phyloP scores from a whole-genome alignment of 352 stramenopile species.

The Saprolegnia diclina region DNA sequence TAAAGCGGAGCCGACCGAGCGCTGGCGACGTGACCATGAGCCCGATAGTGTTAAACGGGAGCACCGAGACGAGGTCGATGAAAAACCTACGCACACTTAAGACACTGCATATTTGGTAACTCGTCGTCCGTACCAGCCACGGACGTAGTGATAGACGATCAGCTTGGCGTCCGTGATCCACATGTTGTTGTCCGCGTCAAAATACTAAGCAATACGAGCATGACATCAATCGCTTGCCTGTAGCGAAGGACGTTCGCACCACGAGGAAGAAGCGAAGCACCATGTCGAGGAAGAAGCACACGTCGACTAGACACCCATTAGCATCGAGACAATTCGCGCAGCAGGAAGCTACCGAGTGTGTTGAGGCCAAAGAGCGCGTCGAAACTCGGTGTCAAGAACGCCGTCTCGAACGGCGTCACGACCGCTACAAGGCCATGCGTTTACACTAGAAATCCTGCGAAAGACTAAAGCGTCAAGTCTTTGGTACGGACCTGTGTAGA shows the following conservation, averaged over 20 bases:
- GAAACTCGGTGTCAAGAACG: not conserved
- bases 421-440: constrained; percentile 6
- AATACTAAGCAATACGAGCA: constrained; percentile 5
- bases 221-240: not conserved
- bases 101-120: not conserved
- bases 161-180: constrained; percentile 12
- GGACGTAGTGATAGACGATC: constrained; percentile 18
- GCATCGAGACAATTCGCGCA: not conserved
- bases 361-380: constrained; percentile 23
- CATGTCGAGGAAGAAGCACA: constrained; percentile 18
- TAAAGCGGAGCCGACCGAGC: constrained; percentile 18
- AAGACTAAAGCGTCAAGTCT: not conserved
- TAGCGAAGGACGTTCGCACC: not conserved
- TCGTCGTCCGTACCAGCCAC: not conserved
- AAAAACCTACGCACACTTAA: constrained; percentile 13
- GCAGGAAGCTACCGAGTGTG: not conserved
- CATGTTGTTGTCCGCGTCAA: constrained; percentile 10
- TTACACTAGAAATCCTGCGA: no score
- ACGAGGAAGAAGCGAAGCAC: constrained; percentile 22
- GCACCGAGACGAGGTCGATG: constrained; percentile 20
- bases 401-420: constrained; percentile 25
- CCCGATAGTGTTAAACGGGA: constrained; percentile 21
- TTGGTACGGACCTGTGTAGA: constrained; percentile 23
- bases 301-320: constrained; percentile 10
- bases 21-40: not conserved